Base-by-base conservation (phyloP, 495 filamentous ascomycete genomes). In the Pyrenopolyporus hunteri region DNA sequence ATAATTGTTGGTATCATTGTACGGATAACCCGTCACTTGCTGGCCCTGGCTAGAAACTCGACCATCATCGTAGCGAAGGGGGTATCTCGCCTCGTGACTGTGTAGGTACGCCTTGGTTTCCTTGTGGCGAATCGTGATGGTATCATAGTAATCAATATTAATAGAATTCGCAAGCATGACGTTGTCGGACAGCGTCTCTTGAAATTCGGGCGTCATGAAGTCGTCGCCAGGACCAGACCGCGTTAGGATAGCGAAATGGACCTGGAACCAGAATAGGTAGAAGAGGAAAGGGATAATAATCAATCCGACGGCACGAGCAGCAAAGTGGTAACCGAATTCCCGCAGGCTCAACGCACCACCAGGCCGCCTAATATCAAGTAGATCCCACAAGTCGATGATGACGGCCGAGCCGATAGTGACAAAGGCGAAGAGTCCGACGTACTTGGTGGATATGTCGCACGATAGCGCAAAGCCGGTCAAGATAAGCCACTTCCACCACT, bases 401-500 rank as follows among this genome's bases (percentile, higher is more conserved):
- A 98, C 94, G 7, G 94, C 94, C 4, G 91, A 89, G 44, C 94
- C 94, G 64, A 98, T 95, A 42, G 94, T 97, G 74, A 98, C 85
- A 76, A 98, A 98, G 65, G 93, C 95, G 74, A 98, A 98, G 36
- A 90, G 82, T 35, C 94, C 94, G 57, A 98, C 94, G 65, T 98
- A 98, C 76, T 98, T 98, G 70, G 91, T 96, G 14, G 94, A 97
- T 66, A 98, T 98, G 70, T 97, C 95, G 74, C 94, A 97, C 69
- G 92, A 97, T 68, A 98, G 81, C 40, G 88, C 87, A 69, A 98
- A 90, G 39, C 94, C 94, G 11, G 94, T 98, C 66, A 98, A 76
- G 45, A 98, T 85, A 26, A 98, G 83, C 94, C 94, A 98, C 74
- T 98, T 98, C 94, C 94, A 98, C 94, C 94, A 98, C 72, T 98